A percentile compares a stretch with the other conserved stretches of the same genome.
phyloP scores from a whole-genome alignment of 495 filamentous ascomycete species.

The Trichoderma reesei region DNA sequence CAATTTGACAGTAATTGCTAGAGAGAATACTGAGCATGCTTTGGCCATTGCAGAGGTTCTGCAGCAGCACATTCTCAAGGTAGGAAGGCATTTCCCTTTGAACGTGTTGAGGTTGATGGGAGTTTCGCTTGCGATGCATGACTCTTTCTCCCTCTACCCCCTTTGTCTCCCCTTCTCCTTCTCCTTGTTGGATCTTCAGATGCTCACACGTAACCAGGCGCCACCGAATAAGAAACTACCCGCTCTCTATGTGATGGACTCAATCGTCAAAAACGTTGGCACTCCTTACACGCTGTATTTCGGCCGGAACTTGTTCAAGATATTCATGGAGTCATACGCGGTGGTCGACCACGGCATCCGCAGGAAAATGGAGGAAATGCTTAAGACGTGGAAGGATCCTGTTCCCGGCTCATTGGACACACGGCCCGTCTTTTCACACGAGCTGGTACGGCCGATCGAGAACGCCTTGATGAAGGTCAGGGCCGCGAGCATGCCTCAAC shows the following conservation, averaged over 20 bases:
- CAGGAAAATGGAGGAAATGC: conserved; percentile 88
- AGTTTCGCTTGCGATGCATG: not conserved
- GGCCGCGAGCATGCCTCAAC: conserved; percentile 55
- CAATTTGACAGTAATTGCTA: conserved; percentile 90
- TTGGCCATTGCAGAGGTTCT: conserved; percentile 80
- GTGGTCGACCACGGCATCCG: conserved; percentile 73
- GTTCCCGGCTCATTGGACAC: conserved; percentile 83
- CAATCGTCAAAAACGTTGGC: conserved; percentile 96
- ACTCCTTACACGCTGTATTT: conserved; percentile 94
- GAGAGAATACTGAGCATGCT: conserved; percentile 91
- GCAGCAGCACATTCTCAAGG: conserved; percentile 85
- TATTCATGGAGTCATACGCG: conserved; percentile 92
- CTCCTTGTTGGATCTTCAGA: conserved; percentile 3
- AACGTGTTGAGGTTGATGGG: not conserved
- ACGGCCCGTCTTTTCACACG: conserved; percentile 77
- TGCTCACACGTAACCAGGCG: conserved; percentile 45
- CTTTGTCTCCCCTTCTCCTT: not conserved
- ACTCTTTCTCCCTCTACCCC: not conserved
- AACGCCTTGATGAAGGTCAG: conserved; percentile 83
- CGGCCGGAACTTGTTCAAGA: conserved; percentile 79
- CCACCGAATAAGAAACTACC: conserved; percentile 79
- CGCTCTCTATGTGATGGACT: conserved; percentile 95
- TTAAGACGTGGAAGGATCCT: conserved; percentile 96
- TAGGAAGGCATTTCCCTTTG: conserved; percentile 45
- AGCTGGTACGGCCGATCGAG: conserved; percentile 81